Percentiles rank a stretch among this genome's conserved stretches.
These are phyloP conservation scores for Skeletonema menzelii DNA, from an alignment of 108 stramenopile genomes.

Conservation along the genomic window DNA sequence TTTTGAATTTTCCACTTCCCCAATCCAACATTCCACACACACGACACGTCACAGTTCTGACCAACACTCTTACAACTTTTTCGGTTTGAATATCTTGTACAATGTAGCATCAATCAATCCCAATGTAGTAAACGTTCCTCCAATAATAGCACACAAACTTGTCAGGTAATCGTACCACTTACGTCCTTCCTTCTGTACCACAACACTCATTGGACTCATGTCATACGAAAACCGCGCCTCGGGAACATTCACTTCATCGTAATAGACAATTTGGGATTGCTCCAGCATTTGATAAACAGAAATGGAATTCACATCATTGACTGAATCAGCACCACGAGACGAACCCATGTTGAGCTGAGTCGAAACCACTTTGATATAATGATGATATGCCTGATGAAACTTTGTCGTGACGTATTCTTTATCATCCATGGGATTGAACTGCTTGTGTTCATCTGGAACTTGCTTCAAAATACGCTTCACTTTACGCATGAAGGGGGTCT, in stretches of 20 bases:
- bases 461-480: slow-evolving; percentile 64
- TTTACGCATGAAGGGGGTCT: slow-evolving; percentile 2
- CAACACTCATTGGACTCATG: slow-evolving; percentile 90
- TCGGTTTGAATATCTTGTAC: slow-evolving; percentile 92
- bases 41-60: not conserved
- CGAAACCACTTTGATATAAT: slow-evolving; percentile 95
- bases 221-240: slow-evolving; percentile 91
- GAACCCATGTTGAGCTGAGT: slow-evolving; percentile 64
- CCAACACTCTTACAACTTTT: slow-evolving; percentile 16
- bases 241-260: slow-evolving; percentile 75
- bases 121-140: slow-evolving; percentile 97
- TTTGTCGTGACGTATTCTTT: slow-evolving; percentile 58
- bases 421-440: slow-evolving; percentile 82
- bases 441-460: slow-evolving; percentile 75
- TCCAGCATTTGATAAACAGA: slow-evolving; percentile 83
- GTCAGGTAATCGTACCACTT: slow-evolving; percentile 97
- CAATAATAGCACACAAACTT: slow-evolving; percentile 94
- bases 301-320: slow-evolving; percentile 40
- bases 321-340: not conserved
- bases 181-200: slow-evolving; percentile 72
- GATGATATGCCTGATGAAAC: slow-evolving; percentile 92
- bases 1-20: not conserved
- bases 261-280: slow-evolving; percentile 83
- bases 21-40: not conserved
- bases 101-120: slow-evolving; percentile 94